These are phyloP conservation scores for Termitomyces sp. DNA, from an alignment of 768 basidiomycete species.

Conservation along the genomic window DNA sequence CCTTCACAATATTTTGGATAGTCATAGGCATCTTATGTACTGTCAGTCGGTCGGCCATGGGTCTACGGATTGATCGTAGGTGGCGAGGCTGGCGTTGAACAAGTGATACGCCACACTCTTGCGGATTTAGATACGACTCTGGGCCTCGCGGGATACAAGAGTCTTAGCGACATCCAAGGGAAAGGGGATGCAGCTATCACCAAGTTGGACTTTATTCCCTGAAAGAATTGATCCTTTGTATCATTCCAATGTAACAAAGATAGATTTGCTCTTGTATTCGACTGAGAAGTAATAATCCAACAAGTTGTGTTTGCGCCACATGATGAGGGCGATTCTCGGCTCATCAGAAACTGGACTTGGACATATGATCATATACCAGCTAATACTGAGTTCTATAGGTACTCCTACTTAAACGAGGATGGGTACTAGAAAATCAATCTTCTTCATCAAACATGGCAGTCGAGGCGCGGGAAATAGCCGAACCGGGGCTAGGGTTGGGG, in stretches of 20 bases:
- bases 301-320: neutral
- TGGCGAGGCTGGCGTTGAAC: constrained; percentile 71
- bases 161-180: constrained; percentile 55
- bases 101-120: constrained; percentile 61
- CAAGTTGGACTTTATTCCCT: constrained; percentile 30
- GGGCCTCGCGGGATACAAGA: constrained; percentile 54
- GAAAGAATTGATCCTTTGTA: neutral
- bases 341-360: neutral
- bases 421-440: neutral
- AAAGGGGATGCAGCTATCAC: constrained; percentile 46
- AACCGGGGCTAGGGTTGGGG: neutral
- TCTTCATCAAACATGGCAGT: neutral
- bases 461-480: neutral
- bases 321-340: neutral
- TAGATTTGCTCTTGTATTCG: too few species aligned
- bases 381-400: neutral
- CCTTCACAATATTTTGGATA: neutral
- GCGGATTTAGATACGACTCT: constrained; percentile 65
- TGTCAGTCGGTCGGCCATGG: constrained; percentile 64
- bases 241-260: too few species aligned
- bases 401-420: neutral
- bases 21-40: neutral
- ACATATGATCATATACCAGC: neutral
- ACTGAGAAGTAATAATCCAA: neutral
- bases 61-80: constrained; percentile 67